These are phyloP conservation scores for Pestalotiopsis sp. DNA, from an alignment of 2,329 filamentous ascomycete species.

Conservation along the genomic window DNA sequence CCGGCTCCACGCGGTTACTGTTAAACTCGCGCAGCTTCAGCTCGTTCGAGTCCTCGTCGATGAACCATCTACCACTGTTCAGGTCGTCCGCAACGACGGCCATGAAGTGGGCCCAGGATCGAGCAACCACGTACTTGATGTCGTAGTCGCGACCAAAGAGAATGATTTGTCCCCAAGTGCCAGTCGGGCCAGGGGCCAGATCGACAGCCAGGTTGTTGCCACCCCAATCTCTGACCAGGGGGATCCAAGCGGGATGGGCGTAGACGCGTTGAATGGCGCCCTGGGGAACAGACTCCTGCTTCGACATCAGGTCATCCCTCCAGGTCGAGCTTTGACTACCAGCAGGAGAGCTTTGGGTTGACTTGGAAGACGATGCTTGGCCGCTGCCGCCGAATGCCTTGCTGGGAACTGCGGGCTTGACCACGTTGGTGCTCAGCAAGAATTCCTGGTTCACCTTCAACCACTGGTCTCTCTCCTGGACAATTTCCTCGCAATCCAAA, in stretches of 20 bases:
- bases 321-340: constrained; percentile 66
- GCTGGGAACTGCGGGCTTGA: constrained; percentile 64
- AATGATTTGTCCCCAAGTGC: constrained; percentile 95
- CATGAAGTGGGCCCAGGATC: constrained; percentile 88
- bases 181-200: constrained; percentile 83
- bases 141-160: constrained; percentile 97
- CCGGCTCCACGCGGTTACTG: constrained; percentile 82
- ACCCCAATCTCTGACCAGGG: constrained; percentile 94
- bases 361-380: constrained; percentile 70
- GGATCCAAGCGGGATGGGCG: constrained; percentile 93
- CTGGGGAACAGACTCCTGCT: constrained; percentile 86
- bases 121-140: constrained; percentile 94
- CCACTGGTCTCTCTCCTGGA: constrained; percentile 98
- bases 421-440: constrained; percentile 61
- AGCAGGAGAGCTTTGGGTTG: constrained; percentile 48
- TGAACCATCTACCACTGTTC: constrained; percentile 83
- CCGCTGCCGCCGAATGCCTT: constrained; percentile 69
- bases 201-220: constrained; percentile 97
- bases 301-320: constrained; percentile 81
- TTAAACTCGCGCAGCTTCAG: constrained; percentile 93
- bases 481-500: constrained; percentile 95
- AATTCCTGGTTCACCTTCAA: constrained; percentile 90
- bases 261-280: constrained; percentile 90
- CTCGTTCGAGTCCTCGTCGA: constrained; percentile 90
- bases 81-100: constrained; percentile 89